Conservation (phyloP, 345 rosid species). For the Mercurialis annua region DNA sequence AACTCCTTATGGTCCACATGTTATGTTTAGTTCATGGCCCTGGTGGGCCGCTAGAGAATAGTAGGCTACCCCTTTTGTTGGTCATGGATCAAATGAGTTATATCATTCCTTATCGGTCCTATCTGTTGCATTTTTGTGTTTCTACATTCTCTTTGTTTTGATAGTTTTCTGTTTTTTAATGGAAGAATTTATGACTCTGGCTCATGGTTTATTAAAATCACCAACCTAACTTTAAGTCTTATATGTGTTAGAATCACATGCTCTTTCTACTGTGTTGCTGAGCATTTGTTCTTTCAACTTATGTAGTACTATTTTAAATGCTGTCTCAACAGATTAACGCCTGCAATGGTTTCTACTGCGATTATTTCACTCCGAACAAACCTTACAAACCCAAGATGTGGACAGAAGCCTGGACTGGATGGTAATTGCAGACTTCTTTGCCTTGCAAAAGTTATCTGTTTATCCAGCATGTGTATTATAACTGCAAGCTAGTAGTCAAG, state of each 20-base stretch:
- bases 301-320: slow-evolving; percentile 2
- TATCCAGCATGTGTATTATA: slow-evolving; percentile 6
- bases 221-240: slow-evolving; percentile 5
- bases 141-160: slow-evolving; percentile 6
- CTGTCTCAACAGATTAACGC: slow-evolving; percentile 63
- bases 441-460: background rate
- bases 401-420: slow-evolving; percentile 99
- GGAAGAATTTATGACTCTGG: slow-evolving; percentile 15
- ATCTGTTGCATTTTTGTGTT: slow-evolving; percentile 21
- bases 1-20: slow-evolving; percentile 27
- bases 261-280: background rate
- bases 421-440: slow-evolving; percentile 46
- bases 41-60: slow-evolving; percentile 26
- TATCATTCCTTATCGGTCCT: slow-evolving; percentile 30
- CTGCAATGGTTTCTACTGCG: slow-evolving; percentile 98
- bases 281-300: background rate
- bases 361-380: slow-evolving; percentile 94
- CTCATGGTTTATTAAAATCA: slow-evolving; percentile 16
- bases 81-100: slow-evolving; percentile 33
- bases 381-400: slow-evolving; percentile 96
- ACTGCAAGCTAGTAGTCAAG: slow-evolving; percentile 2
- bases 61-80: slow-evolving; percentile 15
- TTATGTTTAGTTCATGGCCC: slow-evolving; percentile 29
- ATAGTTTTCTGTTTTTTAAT: slow-evolving; percentile 11
- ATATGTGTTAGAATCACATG: background rate